These are phyloP conservation scores for Pseudonitzschia pungens DNA, from an alignment of 108 stramenopile genomes.

Conservation along the genomic window DNA sequence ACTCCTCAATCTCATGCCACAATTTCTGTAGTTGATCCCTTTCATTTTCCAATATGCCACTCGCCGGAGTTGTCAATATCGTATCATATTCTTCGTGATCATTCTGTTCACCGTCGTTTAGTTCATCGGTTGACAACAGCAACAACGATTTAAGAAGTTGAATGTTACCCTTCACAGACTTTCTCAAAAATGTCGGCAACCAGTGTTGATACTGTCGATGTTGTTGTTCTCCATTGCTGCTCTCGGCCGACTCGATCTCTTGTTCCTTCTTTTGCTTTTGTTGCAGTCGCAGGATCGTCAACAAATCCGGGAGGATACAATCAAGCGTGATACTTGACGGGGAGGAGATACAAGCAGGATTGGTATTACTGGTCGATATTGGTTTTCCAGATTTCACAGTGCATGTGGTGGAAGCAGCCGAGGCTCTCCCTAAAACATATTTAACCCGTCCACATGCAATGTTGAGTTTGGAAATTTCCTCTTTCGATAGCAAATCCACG, in stretches of 20 bases:
- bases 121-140: background rate
- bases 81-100: background rate
- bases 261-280: background rate
- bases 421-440: slow-evolving; percentile 1
- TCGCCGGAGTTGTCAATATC: background rate
- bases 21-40: background rate
- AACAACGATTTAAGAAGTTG: background rate
- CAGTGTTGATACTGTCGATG: background rate
- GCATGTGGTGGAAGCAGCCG: background rate
- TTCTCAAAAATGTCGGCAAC: slow-evolving; percentile 12
- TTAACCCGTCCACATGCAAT: slow-evolving; percentile 1
- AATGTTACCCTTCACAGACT: slow-evolving; percentile 10
- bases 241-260: background rate
- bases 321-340: background rate
- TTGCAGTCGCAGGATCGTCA: background rate
- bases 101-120: background rate
- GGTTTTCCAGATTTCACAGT: background rate
- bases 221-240: background rate
- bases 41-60: background rate
- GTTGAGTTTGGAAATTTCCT: slow-evolving; percentile 9
- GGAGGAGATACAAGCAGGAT: background rate
- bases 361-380: background rate
- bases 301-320: slow-evolving; percentile 1
- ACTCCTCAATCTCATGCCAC: slow-evolving; percentile 1
- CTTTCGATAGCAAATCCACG: background rate